phyloP scores from a whole-genome alignment of 768 basidiomycete species.

The Amanita rimosa region DNA sequence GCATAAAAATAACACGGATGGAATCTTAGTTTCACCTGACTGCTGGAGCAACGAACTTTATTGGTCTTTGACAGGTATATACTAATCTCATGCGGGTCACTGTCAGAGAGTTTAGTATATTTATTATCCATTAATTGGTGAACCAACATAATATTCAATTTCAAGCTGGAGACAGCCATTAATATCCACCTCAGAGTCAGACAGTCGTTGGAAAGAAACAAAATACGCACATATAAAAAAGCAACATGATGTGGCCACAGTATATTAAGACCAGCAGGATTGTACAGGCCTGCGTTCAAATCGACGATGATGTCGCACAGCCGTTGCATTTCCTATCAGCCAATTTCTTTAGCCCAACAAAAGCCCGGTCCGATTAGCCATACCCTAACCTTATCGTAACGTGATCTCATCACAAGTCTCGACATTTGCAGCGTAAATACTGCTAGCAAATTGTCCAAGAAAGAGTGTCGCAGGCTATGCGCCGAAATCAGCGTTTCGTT shows the following conservation, averaged over 20 bases:
- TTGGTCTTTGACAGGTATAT: too few species aligned
- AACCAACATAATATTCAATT: slow-evolving; percentile 86
- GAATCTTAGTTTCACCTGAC: too few species aligned
- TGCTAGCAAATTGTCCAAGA: slow-evolving; percentile 71
- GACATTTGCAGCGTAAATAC: slow-evolving; percentile 77
- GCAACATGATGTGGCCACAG: slow-evolving; percentile 78
- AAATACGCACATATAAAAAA: slow-evolving; percentile 86
- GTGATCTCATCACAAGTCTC: slow-evolving; percentile 51
- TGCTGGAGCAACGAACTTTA: neutral
- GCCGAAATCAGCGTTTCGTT: slow-evolving; percentile 85
- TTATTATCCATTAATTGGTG: slow-evolving; percentile 7
- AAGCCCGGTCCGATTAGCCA: slow-evolving; percentile 4
- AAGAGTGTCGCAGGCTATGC: slow-evolving; percentile 60
- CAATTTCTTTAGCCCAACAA: neutral
- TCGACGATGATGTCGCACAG: slow-evolving; percentile 52
- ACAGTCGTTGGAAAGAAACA: neutral
- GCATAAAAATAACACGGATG: neutral
- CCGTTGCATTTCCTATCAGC: slow-evolving; percentile 61
- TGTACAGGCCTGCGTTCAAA: slow-evolving; percentile 66
- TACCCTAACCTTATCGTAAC: slow-evolving; percentile 66
- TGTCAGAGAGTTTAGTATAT: neutral
- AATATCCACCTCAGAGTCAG: neutral
- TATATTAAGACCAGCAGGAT: slow-evolving; percentile 80
- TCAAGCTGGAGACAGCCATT: slow-evolving; percentile 54
- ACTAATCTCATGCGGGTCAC: neutral